A percentile compares a stretch with the other conserved stretches of the same genome.
Evolutionary conservation across 2,329 filamentous ascomycete species (phyloP).

Genomic region (Scorias spongiosa): DNA sequence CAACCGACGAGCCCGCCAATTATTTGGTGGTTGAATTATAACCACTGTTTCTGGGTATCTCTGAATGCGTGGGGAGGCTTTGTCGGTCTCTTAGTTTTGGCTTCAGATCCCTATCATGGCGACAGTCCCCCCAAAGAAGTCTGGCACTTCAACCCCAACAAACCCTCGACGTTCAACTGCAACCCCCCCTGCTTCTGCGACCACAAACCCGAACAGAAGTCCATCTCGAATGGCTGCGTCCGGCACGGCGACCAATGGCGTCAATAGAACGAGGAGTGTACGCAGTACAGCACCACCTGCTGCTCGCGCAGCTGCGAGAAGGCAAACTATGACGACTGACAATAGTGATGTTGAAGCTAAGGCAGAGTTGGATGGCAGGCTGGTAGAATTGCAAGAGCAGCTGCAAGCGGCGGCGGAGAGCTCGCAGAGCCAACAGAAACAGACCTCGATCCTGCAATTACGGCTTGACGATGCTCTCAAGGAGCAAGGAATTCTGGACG

Average conservation of each 20-base stretch:
- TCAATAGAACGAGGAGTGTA: constrained; percentile 42
- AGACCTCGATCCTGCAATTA: constrained; percentile 69
- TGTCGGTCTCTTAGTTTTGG: neutral
- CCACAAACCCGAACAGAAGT: constrained; percentile 11
- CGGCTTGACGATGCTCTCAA: constrained; percentile 70
- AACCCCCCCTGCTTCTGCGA: neutral
- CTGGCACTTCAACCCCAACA: neutral
- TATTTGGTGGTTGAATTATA: too few species aligned
- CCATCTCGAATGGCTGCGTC: constrained; percentile 33
- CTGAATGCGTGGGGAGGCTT: too few species aligned
- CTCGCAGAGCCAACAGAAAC: constrained; percentile 68
- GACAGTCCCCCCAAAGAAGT: neutral
- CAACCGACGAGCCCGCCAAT: too few species aligned
- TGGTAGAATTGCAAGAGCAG: constrained; percentile 74
- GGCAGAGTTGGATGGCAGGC: constrained; percentile 60
- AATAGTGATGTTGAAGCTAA: constrained; percentile 47
- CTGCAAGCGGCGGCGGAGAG: constrained; percentile 58
- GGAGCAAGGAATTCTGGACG: constrained; percentile 77
- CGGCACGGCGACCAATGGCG: constrained; percentile 15
- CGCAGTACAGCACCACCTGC: constrained; percentile 49
- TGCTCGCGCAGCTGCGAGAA: constrained; percentile 54
- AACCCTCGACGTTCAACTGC: neutral
- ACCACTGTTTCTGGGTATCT: too few species aligned
- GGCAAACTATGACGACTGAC: constrained; percentile 25
- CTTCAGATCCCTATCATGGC: neutral